Evolutionary conservation across 495 filamentous ascomycete genomes (phyloP).

Genomic region (Terfezia claveryi): DNA sequence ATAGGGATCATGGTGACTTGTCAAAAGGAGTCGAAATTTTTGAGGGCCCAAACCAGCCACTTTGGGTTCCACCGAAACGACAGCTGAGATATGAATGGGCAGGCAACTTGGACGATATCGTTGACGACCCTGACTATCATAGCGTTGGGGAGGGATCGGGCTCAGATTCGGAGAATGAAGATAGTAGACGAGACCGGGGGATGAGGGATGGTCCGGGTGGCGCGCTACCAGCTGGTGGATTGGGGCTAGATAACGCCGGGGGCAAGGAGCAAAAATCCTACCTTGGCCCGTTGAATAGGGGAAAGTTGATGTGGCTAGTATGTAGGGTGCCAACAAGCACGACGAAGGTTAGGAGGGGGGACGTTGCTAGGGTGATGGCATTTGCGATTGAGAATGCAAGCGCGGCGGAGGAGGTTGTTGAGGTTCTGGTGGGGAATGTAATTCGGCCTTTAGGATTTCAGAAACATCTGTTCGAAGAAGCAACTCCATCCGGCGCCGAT

Average conservation of each 20-base stretch:
- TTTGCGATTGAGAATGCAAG: constrained; percentile 78
- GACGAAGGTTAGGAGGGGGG: constrained; percentile 55
- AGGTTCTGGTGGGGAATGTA: constrained; percentile 66
- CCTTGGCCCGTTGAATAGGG: constrained; percentile 65
- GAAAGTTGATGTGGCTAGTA: constrained; percentile 58
- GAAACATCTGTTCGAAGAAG: neutral
- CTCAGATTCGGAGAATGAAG: constrained; percentile 35
- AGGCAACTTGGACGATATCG: constrained; percentile 10
- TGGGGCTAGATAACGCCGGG: constrained; percentile 17
- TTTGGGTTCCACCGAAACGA: constrained; percentile 16
- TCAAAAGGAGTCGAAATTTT: constrained; percentile 12
- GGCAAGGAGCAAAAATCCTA: constrained; percentile 43
- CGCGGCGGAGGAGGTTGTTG: constrained; percentile 71
- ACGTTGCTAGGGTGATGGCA: constrained; percentile 64
- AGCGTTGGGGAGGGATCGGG: constrained; percentile 65
- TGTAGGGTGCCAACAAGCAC: constrained; percentile 59
- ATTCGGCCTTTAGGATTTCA: constrained; percentile 45
- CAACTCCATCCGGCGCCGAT: neutral
- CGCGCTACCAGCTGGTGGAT: neutral
- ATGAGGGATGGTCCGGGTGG: constrained; percentile 17
- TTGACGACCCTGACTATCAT: constrained; percentile 44
- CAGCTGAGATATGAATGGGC: constrained; percentile 17
- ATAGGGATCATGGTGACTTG: neutral
- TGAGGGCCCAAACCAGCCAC: constrained; percentile 5
- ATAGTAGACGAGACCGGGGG: constrained; percentile 31